Base-by-base conservation (phyloP, 331 rosid species). In the Pyracantha coccinea region DNA sequence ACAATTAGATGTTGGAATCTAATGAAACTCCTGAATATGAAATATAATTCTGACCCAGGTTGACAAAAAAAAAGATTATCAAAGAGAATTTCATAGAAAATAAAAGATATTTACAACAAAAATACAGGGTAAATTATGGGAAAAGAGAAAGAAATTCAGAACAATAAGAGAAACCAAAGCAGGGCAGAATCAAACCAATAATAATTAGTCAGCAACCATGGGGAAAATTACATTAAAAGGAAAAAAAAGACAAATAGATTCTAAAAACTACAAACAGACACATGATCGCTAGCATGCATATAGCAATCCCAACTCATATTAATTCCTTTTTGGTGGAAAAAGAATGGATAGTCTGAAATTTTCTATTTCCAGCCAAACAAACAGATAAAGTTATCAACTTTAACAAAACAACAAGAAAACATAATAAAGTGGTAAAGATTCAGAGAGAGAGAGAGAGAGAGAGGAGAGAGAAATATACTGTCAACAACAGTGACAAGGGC, bases 401-500 rank as follows among this genome's bases (percentile, higher is more conserved):
- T 33, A 38, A 63, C 27, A 31, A 17, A 50, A 61, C 47, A 29
- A 35, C 13, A 4, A 31, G 7, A 32, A 28, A 38, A 38, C 11
- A 62, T 16, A 17, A 27, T 5, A 8, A 75, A 25, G 6, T 63
- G 33, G 17, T 64, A 2, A 60, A 6, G 15, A 20, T 31, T 45
- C 5, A 71, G 76, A 63, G 12, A 28, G 28, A 24, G 33, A 27
- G 28, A 11, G 14, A 45, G 12, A 35, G 4, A 38, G 44, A 4
- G 50, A 53, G 53, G 47, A 53, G 53, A 67, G 9, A 57, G 27
- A 45, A 47, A 16, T 78, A 61, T 92, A 89, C 96, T 89, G 60
- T 83, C 91, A 84, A 80, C 87, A 8, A 76, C 45, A 38, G 1
- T 4, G 60, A 80, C 92, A 68, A 94, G 89, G 25, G 89, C 91